Conservation (phyloP, 768 basidiomycete genomes). For the Leccinellum albellum region DNA sequence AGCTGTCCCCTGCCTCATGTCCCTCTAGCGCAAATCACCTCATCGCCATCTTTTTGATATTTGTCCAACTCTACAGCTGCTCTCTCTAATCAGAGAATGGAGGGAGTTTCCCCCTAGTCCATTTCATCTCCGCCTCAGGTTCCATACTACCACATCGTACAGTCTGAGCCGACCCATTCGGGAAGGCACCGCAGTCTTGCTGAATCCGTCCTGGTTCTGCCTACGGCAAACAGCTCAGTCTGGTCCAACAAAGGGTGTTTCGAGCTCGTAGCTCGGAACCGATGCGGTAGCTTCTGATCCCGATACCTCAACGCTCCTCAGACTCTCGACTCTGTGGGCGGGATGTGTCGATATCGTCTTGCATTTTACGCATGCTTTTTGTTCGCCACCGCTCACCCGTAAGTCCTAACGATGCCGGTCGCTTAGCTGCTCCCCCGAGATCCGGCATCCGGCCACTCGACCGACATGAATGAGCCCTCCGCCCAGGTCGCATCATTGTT, state of each 20-base stretch:
- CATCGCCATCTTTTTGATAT: conserved; percentile 18
- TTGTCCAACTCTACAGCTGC: conserved; percentile 5
- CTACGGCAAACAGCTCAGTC: conserved; percentile 18
- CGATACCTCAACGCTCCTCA: not conserved
- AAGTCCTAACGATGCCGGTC: not conserved
- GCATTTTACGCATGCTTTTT: not conserved
- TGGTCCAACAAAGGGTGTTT: conserved; percentile 1
- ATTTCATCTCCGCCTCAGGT: conserved; percentile 32
- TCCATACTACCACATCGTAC: not conserved
- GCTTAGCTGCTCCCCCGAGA: conserved; percentile 2
- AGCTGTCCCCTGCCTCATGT: conserved; percentile 19
- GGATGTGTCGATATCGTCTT: not conserved
- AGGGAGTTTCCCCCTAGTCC: conserved; percentile 4
- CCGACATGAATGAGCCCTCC: conserved; percentile 17
- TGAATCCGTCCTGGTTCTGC: conserved; percentile 24
- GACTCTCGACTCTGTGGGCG: not conserved
- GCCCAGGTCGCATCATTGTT: conserved; percentile 25
- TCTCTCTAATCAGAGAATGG: conserved; percentile 20
- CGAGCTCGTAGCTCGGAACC: conserved; percentile 17
- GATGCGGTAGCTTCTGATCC: conserved; percentile 14
- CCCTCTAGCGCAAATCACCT: conserved; percentile 11
- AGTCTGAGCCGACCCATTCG: conserved; percentile 8
- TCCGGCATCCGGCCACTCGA: not conserved
- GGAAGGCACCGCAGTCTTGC: conserved; percentile 17
- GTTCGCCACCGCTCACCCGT: not conserved